A percentile compares a stretch with the other conserved stretches of the same genome.
These are phyloP conservation scores for Peribolospora baueri DNA, from an alignment of 768 basidiomycete species.

Conservation along the genomic window DNA sequence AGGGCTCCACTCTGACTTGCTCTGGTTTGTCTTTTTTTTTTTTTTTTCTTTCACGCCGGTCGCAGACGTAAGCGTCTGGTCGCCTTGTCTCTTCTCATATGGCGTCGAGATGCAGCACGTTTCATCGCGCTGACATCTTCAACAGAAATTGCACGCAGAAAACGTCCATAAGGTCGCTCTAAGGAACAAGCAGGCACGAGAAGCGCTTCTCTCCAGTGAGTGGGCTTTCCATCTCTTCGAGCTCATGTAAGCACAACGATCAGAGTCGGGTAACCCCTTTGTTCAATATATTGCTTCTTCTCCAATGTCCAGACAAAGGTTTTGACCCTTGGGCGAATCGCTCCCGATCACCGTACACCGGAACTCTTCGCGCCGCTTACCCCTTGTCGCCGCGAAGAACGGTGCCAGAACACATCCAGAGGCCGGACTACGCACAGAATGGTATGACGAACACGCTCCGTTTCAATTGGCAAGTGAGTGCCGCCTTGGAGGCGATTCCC, in stretches of 20 bases:
- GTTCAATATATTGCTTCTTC: background rate
- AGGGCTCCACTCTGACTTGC: background rate
- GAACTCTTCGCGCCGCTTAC: slow-evolving; percentile 54
- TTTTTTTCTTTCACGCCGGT: background rate
- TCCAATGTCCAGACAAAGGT: slow-evolving; percentile 33
- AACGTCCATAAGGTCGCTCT: too few species aligned
- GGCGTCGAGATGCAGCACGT: slow-evolving; percentile 2
- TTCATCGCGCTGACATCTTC: slow-evolving; percentile 3
- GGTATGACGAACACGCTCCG: slow-evolving; percentile 21
- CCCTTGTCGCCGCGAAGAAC: slow-evolving; percentile 54
- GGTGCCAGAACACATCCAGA: slow-evolving; percentile 58
- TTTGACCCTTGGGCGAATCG: slow-evolving; percentile 53
- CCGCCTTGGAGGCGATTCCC: too few species aligned
- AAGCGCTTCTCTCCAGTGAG: slow-evolving; percentile 8
- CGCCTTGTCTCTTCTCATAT: background rate
- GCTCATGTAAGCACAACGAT: slow-evolving; percentile 18
- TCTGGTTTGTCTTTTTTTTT: slow-evolving; percentile 8
- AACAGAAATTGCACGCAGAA: too few species aligned
- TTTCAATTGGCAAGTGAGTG: background rate
- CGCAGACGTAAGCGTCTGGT: slow-evolving; percentile 15
- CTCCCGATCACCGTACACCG: slow-evolving; percentile 31
- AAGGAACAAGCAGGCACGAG: too few species aligned
- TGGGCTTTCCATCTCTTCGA: slow-evolving; percentile 14
- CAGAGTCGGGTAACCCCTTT: slow-evolving; percentile 12
- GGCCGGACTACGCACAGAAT: slow-evolving; percentile 66